Evolutionary conservation across 179 eudicot species (phyloP).

Genomic region (Nepenthes alata): DNA sequence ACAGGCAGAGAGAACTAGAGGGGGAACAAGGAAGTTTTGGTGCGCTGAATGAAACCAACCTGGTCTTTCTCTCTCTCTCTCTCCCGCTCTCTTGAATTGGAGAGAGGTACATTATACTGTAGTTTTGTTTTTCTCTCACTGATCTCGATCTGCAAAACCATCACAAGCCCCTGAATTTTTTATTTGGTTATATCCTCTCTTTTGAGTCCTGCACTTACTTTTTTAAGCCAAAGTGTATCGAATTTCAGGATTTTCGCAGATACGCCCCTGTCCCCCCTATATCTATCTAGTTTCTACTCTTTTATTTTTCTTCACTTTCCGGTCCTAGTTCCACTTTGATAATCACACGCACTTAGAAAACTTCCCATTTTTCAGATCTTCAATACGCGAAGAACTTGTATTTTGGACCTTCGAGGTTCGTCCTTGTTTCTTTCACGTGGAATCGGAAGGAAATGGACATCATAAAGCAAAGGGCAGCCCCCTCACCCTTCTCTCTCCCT

Average conservation of each 20-base stretch:
- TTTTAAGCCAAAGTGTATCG: slow-evolving; percentile 32
- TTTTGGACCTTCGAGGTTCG: too few species aligned
- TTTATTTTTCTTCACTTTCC: background rate
- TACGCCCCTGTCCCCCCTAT: slow-evolving; percentile 35
- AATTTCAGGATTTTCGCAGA: slow-evolving; percentile 32
- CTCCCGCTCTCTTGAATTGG: background rate
- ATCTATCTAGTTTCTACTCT: background rate
- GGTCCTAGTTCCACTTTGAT: background rate
- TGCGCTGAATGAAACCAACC: too few species aligned
- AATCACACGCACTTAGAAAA: background rate
- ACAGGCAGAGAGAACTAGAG: too few species aligned
- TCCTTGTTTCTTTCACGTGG: too few species aligned
- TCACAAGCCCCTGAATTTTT: slow-evolving; percentile 7
- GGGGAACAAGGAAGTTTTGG: too few species aligned
- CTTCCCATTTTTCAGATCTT: too few species aligned
- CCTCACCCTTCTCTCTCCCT: too few species aligned
- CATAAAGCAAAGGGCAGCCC: too few species aligned
- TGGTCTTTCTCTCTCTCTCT: background rate
- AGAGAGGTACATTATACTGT: slow-evolving; percentile 6
- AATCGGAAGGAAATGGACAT: too few species aligned
- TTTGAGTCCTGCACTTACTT: slow-evolving; percentile 9
- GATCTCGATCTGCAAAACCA: too few species aligned
- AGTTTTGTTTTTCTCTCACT: too few species aligned
- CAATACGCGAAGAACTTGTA: too few species aligned
- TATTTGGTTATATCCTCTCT: slow-evolving; percentile 1